Evolutionary conservation across 805 yeast species (phyloP).

Genomic region (Cyberlindnera misumaiensis): DNA sequence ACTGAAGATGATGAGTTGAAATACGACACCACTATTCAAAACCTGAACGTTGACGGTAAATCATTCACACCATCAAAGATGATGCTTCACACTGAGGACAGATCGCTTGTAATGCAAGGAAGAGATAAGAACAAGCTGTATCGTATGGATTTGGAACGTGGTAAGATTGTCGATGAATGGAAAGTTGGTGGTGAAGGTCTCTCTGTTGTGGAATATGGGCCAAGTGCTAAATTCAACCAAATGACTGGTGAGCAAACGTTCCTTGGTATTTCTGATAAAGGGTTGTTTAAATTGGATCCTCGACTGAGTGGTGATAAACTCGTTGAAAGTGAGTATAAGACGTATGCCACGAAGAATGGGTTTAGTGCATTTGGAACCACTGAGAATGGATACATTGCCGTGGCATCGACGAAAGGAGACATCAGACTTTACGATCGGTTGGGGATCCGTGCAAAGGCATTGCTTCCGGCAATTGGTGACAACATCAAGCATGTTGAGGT

Average conservation of each 20-base stretch:
- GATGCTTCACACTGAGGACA: constrained; percentile 75
- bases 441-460: constrained; percentile 72
- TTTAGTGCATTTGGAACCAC: constrained; percentile 46
- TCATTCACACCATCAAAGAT: constrained; percentile 51
- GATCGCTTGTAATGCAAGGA: constrained; percentile 59
- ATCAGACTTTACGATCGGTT: constrained; percentile 65
- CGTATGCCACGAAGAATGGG: constrained; percentile 39
- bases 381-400: constrained; percentile 65
- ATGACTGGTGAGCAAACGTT: constrained; percentile 68
- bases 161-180: constrained; percentile 87
- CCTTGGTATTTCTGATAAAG: constrained; percentile 58
- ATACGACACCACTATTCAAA: constrained; percentile 61
- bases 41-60: constrained; percentile 46
- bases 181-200: constrained; percentile 36
- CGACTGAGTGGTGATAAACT: constrained; percentile 54
- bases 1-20: constrained; percentile 44
- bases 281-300: constrained; percentile 76
- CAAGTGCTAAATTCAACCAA: constrained; percentile 69
- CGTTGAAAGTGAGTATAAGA: constrained; percentile 48
- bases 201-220: constrained; percentile 54
- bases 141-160: constrained; percentile 74
- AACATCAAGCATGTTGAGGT: constrained; percentile 59
- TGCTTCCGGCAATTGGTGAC: constrained; percentile 80
- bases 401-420: constrained; percentile 71
- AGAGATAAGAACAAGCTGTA: constrained; percentile 41